Conservation (phyloP, 306 rosid species). For the Citrullus amarus region DNA sequence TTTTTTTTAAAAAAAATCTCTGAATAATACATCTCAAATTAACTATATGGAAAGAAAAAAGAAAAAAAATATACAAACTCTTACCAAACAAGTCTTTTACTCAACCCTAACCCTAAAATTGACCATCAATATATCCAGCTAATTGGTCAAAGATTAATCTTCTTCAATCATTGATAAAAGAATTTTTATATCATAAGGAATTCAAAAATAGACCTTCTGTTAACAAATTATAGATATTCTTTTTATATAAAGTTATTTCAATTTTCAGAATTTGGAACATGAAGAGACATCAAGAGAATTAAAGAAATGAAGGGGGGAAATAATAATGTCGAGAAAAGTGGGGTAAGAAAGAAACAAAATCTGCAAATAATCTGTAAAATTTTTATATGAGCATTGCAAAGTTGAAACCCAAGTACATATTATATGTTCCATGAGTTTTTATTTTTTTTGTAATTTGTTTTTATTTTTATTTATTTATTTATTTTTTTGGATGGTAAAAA, state of each 20-base stretch:
- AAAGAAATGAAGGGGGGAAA: neutral
- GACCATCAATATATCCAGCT: too few species aligned
- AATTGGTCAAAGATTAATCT: neutral
- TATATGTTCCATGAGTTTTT: neutral
- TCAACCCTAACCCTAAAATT: neutral
- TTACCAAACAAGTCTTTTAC: neutral
- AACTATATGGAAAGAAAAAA: neutral
- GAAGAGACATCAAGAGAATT: neutral
- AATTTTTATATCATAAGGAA: too few species aligned
- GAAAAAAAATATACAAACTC: neutral
- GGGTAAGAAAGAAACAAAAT: slow-evolving; percentile 2
- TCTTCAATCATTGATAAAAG: neutral
- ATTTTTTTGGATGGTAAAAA: neutral
- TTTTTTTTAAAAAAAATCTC: neutral
- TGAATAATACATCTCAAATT: neutral
- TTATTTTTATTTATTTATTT: neutral
- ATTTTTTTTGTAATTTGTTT: neutral
- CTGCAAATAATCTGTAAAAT: slow-evolving; percentile 2
- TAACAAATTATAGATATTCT: neutral
- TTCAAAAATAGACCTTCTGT: neutral
- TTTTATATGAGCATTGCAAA: neutral
- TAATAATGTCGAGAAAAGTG: slow-evolving; percentile 2
- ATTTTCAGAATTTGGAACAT: neutral
- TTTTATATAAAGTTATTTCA: slow-evolving; percentile 19
- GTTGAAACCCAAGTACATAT: slow-evolving; percentile 1